Conservation (phyloP, 306 rosid species). For the Gastrolobium bilobum region DNA sequence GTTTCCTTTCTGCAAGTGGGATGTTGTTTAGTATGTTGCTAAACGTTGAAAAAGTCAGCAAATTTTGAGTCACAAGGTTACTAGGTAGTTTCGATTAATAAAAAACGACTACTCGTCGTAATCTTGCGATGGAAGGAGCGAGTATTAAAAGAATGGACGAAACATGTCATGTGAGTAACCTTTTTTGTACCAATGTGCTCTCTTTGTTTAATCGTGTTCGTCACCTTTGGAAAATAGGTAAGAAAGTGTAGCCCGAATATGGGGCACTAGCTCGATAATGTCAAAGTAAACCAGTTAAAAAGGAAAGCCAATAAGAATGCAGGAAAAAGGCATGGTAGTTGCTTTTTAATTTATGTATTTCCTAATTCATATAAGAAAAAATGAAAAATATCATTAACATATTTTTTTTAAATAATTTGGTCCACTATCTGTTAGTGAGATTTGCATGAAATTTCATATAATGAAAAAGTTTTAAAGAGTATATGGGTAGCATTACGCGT, state of each 20-base stretch:
- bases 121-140: not conserved
- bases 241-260: not conserved
- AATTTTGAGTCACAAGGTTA: constrained; percentile 1
- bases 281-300: not conserved
- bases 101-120: not conserved
- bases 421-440: too few species aligned
- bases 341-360: not conserved
- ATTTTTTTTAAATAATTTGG: too few species aligned
- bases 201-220: not conserved
- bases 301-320: not conserved
- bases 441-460: too few species aligned
- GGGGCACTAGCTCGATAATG: not conserved
- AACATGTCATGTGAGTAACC: constrained; percentile 3
- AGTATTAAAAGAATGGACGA: not conserved
- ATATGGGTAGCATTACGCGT: too few species aligned
- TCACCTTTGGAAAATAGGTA: not conserved
- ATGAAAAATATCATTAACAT: too few species aligned
- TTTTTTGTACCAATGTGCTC: not conserved
- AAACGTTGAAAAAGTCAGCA: constrained; percentile 30
- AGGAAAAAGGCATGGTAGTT: not conserved
- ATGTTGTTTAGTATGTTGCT: not conserved
- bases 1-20: not conserved
- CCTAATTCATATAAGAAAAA: not conserved
- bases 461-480: too few species aligned
- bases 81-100: constrained; percentile 50